Evolutionary conservation across 176 grass and related monocot species (phyloP).

Genomic region (Zizania latifolia): DNA sequence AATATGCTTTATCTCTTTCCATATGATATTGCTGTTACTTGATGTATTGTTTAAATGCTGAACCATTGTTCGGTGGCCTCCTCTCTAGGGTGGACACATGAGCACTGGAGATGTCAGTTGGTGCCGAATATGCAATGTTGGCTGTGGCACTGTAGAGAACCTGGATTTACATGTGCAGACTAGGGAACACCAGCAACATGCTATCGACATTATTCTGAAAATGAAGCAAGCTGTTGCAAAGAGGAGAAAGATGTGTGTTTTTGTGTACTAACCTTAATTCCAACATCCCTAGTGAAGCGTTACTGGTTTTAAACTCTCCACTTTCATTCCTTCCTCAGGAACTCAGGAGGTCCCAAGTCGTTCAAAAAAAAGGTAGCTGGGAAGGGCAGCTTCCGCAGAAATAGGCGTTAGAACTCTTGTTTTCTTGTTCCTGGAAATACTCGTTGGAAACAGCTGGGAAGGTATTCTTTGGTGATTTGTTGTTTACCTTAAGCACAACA

Average conservation of each 20-base stretch:
- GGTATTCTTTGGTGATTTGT: slow-evolving; percentile 19
- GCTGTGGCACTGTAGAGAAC: slow-evolving; percentile 73
- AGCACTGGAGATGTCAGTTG: slow-evolving; percentile 66
- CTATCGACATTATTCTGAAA: slow-evolving; percentile 79
- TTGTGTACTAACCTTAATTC: slow-evolving; percentile 30
- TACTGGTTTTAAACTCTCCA: slow-evolving; percentile 15
- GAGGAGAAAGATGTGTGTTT: slow-evolving; percentile 55
- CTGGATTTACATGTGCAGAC: slow-evolving; percentile 79
- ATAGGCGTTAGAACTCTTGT: slow-evolving; percentile 34
- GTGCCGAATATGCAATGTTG: slow-evolving; percentile 83
- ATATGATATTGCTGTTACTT: slow-evolving; percentile 26
- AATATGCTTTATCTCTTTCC: neutral
- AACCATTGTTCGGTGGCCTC: slow-evolving; percentile 5
- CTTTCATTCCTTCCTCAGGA: slow-evolving; percentile 30
- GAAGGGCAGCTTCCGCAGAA: slow-evolving; percentile 50
- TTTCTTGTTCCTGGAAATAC: neutral
- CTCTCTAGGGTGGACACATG: slow-evolving; percentile 33
- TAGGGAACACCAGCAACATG: slow-evolving; percentile 81
- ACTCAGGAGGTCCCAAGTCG: slow-evolving; percentile 25
- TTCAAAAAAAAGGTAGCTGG: slow-evolving; percentile 40
- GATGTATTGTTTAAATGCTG: neutral
- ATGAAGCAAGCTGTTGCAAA: slow-evolving; percentile 80
- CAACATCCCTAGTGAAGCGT: slow-evolving; percentile 4
- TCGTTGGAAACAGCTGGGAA: neutral
- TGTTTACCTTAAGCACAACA: slow-evolving; percentile 11